These are phyloP conservation scores for Fusarium guadeloupense DNA, from an alignment of 2,329 filamentous ascomycete genomes.

Conservation along the genomic window DNA sequence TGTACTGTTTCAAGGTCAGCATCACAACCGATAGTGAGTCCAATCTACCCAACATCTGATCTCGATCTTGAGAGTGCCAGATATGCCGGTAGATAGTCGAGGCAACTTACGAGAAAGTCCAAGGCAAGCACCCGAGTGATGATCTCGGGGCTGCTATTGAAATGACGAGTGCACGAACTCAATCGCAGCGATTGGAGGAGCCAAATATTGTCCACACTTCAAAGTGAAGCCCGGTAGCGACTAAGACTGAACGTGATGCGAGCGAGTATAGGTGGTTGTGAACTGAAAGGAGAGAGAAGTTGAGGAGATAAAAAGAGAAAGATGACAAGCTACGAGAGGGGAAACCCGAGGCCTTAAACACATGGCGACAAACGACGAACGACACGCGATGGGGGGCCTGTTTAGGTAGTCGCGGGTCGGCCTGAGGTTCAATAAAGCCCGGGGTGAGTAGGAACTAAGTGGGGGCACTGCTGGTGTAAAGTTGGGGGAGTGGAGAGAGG, in stretches of 20 bases:
- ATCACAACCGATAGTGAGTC: neutral
- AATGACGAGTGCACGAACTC: conserved; percentile 2
- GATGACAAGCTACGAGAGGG: conserved; percentile 23
- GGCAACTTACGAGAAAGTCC: conserved; percentile 17
- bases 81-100: neutral
- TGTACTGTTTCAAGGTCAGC: conserved; percentile 5
- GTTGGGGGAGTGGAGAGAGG: conserved; percentile 28
- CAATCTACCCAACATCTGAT: neutral
- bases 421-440: conserved; percentile 28
- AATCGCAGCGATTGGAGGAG: neutral
- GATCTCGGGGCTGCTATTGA: conserved; percentile 14
- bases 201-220: neutral
- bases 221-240: conserved; percentile 19
- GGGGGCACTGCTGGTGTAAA: conserved; percentile 23
- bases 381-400: conserved; percentile 23
- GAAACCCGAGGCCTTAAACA: conserved; percentile 21
- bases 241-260: conserved; percentile 4
- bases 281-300: neutral
- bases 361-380: conserved; percentile 17
- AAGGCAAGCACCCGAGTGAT: conserved; percentile 14
- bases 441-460: conserved; percentile 25
- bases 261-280: conserved; percentile 6
- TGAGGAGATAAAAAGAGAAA: conserved; percentile 8
- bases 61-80: neutral
- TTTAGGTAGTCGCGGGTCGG: conserved; percentile 6